A percentile compares a stretch with the other conserved stretches of the same genome.
phyloP scores from a whole-genome alignment of 208 protist genomes.

The Acanthamoeba sp. region DNA sequence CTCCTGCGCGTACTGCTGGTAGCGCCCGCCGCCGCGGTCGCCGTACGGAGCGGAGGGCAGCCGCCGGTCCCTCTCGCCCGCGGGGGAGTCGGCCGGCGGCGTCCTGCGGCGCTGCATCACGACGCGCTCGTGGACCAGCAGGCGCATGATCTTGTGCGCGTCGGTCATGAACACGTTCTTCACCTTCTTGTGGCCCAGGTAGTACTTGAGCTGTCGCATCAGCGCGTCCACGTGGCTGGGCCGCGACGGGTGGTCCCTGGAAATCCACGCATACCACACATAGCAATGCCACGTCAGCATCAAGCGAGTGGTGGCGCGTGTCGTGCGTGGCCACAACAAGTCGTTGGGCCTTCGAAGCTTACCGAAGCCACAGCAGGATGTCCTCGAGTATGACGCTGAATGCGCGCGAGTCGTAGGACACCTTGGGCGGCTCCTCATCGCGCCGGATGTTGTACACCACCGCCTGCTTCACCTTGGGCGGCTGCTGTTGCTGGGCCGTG shows the following conservation, averaged over 20 bases:
- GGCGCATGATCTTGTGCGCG: not conserved
- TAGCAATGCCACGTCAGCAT: not conserved
- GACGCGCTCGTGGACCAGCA: not conserved
- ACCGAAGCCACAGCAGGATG: slow-evolving; percentile 17
- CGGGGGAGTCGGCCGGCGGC: not conserved
- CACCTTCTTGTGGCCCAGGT: slow-evolving; percentile 11
- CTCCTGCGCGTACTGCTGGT: not conserved
- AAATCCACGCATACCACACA: not conserved
- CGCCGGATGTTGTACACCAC: not conserved
- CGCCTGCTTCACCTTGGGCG: no score
- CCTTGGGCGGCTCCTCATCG: not conserved
- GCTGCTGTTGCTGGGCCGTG: no score
- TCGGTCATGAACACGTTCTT: not conserved
- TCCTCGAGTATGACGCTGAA: not conserved
- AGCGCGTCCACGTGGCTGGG: not conserved
- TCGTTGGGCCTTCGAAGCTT: not conserved
- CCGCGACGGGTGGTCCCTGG: not conserved
- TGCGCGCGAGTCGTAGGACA: not conserved
- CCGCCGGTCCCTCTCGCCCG: no score
- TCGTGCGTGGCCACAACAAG: no score
- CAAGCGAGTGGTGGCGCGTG: no score
- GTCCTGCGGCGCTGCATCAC: not conserved
- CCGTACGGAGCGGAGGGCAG: no score
- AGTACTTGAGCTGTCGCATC: not conserved
- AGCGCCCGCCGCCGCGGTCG: no score